These are phyloP conservation scores for Lavandula angustifolia DNA, from an alignment of 257 asterid genomes.

Conservation along the genomic window DNA sequence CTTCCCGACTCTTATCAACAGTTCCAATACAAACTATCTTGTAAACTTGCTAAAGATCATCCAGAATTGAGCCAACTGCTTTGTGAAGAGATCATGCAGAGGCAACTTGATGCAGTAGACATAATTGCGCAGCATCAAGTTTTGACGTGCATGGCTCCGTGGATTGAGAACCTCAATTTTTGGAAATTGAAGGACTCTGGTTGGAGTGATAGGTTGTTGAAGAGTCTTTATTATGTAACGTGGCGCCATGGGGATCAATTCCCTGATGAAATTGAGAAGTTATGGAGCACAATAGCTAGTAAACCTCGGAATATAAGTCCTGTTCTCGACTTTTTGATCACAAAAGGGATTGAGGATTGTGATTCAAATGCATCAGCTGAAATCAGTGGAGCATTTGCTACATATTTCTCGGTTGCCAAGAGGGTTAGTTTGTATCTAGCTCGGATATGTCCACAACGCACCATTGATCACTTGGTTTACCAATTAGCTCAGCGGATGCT, in stretches of 20 bases:
- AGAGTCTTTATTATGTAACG: constrained; percentile 93
- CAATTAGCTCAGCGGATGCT: constrained; percentile 99
- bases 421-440: constrained; percentile 95
- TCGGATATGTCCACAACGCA: constrained; percentile 96
- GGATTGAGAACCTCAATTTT: constrained; percentile 98
- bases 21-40: constrained; percentile 95
- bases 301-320: constrained; percentile 96
- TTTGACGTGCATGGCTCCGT: constrained; percentile 99
- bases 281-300: constrained; percentile 99
- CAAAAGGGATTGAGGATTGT: constrained; percentile 98
- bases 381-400: constrained; percentile 99
- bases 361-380: constrained; percentile 98
- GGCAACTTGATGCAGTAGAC: constrained; percentile 99
- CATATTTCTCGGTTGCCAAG: constrained; percentile 97
- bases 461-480: constrained; percentile 98
- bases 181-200: constrained; percentile 98
- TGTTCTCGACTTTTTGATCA: constrained; percentile 91
- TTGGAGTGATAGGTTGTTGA: constrained; percentile 93
- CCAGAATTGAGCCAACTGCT: constrained; percentile 98
- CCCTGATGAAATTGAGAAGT: constrained; percentile 98
- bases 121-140: constrained; percentile 99
- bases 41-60: constrained; percentile 99
- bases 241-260: constrained; percentile 99
- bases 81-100: constrained; percentile 98
- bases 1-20: constrained; percentile 99